Conservation (phyloP, 305 asterid species). For the Fraxinus latifolia region DNA sequence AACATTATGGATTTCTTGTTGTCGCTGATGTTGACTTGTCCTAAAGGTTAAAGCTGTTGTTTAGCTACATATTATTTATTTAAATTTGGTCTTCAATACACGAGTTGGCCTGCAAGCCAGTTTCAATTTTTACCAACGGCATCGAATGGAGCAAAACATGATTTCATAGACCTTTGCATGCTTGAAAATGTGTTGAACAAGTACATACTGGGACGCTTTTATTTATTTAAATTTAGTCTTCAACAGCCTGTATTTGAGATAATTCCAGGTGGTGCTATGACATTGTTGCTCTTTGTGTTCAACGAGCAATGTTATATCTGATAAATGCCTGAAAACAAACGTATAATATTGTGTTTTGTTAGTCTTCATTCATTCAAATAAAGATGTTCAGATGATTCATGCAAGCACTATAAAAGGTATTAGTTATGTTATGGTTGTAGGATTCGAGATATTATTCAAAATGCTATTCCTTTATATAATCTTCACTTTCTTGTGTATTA, state of each 20-base stretch:
- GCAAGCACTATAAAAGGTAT: not conserved
- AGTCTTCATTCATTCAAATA: not conserved
- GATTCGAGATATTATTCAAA: constrained; percentile 16
- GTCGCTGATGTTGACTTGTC: not conserved
- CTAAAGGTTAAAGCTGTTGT: not conserved
- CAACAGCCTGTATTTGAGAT: not conserved
- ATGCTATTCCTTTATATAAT: not conserved
- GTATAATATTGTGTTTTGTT: not conserved
- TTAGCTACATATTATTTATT: not conserved
- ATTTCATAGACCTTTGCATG: not conserved
- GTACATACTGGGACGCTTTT: not conserved
- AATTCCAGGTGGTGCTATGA: not conserved
- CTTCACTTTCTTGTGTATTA: constrained; percentile 27
- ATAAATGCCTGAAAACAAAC: not conserved
- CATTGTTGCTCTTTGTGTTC: not conserved
- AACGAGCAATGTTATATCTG: not conserved
- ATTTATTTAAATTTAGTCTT: not conserved
- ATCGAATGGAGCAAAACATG: not conserved
- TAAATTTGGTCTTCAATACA: not conserved
- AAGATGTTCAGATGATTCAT: not conserved
- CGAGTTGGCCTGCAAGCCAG: not conserved
- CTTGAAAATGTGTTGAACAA: not conserved
- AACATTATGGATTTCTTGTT: not conserved
- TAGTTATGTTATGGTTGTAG: not conserved
- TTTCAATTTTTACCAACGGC: not conserved